Evolutionary conservation across 1,284 basidiomycete genomes (phyloP).

Genomic region (Paramarasmius palmivorus): DNA sequence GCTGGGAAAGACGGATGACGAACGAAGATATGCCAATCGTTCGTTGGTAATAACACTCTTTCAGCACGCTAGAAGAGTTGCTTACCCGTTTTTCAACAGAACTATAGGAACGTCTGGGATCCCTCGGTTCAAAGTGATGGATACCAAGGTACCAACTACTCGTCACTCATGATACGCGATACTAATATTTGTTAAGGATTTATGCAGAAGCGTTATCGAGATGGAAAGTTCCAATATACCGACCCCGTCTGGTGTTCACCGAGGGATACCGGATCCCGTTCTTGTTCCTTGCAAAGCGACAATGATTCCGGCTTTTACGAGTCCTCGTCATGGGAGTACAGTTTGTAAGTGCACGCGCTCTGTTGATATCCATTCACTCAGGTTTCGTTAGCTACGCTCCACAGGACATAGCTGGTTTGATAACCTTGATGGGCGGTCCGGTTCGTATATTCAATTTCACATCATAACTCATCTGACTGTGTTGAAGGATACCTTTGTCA

Average conservation of each 20-base stretch:
- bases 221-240: constrained; percentile 53
- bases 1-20: constrained; percentile 48
- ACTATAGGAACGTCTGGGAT: constrained; percentile 65
- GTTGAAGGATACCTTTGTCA: constrained; percentile 46
- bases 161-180: too few relatives aligned
- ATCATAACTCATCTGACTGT: neutral
- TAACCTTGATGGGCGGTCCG: constrained; percentile 63
- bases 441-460: constrained; percentile 23
- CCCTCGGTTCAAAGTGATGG: constrained; percentile 52
- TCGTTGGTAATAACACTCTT: constrained; percentile 41
- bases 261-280: constrained; percentile 44
- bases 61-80: neutral
- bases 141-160: constrained; percentile 51
- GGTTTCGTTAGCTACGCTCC: constrained; percentile 46
- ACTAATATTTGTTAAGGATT: too few relatives aligned
- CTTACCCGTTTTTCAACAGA: constrained; percentile 34
- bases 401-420: constrained; percentile 57
- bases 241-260: constrained; percentile 53
- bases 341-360: constrained; percentile 19
- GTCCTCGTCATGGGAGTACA: constrained; percentile 71
- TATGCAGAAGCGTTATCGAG: constrained; percentile 59
- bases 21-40: constrained; percentile 47
- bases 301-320: constrained; percentile 68
- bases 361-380: neutral
- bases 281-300: constrained; percentile 57